Percentiles rank a stretch among this genome's conserved stretches.
These are phyloP conservation scores for Lathyrus sativus DNA, from an alignment of 306 rosid species.

Conservation along the genomic window DNA sequence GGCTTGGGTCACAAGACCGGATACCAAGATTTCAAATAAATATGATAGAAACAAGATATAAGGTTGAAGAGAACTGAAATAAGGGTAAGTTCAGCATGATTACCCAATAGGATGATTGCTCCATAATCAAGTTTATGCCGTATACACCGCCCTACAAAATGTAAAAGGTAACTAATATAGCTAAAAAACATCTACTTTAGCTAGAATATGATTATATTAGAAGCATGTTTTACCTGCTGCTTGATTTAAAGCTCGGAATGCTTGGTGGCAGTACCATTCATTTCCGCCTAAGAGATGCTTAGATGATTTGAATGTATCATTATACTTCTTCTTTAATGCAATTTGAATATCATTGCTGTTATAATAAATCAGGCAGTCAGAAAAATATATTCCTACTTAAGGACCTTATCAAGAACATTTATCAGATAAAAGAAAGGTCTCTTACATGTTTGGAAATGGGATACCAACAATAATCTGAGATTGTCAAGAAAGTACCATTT, in stretches of 20 bases:
- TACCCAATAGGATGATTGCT: slow-evolving; percentile 88
- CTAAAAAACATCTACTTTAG: neutral
- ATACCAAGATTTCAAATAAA: neutral
- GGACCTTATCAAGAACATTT: slow-evolving; percentile 26
- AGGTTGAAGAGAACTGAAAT: slow-evolving; percentile 13
- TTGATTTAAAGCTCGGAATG: slow-evolving; percentile 96
- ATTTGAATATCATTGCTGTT: slow-evolving; percentile 83
- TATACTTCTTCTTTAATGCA: slow-evolving; percentile 75
- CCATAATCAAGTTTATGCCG: slow-evolving; percentile 91
- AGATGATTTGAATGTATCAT: slow-evolving; percentile 76
- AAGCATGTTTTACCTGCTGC: slow-evolving; percentile 73
- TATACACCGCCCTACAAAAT: slow-evolving; percentile 82
- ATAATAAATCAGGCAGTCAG: slow-evolving; percentile 47
- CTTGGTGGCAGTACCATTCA: slow-evolving; percentile 97
- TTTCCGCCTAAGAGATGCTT: slow-evolving; percentile 74
- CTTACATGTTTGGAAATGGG: slow-evolving; percentile 97
- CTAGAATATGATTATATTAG: slow-evolving; percentile 8
- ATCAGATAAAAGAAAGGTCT: slow-evolving; percentile 33
- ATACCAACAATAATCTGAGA: slow-evolving; percentile 90
- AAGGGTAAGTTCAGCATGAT: slow-evolving; percentile 37
- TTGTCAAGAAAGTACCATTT: slow-evolving; percentile 59
- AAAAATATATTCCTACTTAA: slow-evolving; percentile 13
- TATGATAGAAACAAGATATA: slow-evolving; percentile 16
- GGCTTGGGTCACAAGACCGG: too few relatives aligned
- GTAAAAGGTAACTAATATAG: slow-evolving; percentile 30